Evolutionary conservation across 139 green algal genomes (phyloP).

Genomic region (Dunaliella sp.): DNA sequence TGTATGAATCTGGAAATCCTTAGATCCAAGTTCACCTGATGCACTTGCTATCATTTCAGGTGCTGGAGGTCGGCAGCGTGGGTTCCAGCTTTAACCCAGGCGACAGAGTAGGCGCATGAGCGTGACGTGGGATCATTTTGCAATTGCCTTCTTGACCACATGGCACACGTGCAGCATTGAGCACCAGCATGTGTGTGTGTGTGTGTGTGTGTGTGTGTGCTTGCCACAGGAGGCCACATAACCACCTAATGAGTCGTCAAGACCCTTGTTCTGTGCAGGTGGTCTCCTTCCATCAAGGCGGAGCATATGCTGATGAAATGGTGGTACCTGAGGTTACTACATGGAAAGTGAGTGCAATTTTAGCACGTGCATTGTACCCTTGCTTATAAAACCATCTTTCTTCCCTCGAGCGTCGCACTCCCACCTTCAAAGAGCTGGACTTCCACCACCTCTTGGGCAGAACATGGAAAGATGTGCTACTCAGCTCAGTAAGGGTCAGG

Average conservation of each 20-base stretch:
- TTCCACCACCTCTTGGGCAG: too few species aligned
- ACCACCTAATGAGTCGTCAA: not conserved
- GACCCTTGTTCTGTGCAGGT: not conserved
- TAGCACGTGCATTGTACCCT: too few species aligned
- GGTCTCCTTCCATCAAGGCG: slow-evolving; percentile 30
- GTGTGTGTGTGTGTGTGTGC: not conserved
- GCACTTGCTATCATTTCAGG: too few species aligned
- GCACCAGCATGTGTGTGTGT: not conserved
- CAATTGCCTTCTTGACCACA: not conserved
- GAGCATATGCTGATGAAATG: slow-evolving; percentile 73
- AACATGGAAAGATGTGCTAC: too few species aligned
- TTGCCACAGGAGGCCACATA: not conserved
- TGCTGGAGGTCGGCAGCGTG: slow-evolving; percentile 61
- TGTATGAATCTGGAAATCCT: too few species aligned
- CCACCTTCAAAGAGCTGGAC: too few species aligned
- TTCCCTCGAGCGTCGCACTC: too few species aligned
- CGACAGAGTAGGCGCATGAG: slow-evolving; percentile 57
- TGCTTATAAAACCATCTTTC: too few species aligned
- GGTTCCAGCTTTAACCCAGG: slow-evolving; percentile 64
- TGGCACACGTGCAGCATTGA: not conserved
- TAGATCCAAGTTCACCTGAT: too few species aligned
- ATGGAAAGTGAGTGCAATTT: slow-evolving; percentile 38
- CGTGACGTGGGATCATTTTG: not conserved
- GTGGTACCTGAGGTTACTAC: slow-evolving; percentile 42
- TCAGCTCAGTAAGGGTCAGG: too few species aligned